phyloP scores from a whole-genome alignment of 179 eudicot genomes.

The Beta lomatogona region DNA sequence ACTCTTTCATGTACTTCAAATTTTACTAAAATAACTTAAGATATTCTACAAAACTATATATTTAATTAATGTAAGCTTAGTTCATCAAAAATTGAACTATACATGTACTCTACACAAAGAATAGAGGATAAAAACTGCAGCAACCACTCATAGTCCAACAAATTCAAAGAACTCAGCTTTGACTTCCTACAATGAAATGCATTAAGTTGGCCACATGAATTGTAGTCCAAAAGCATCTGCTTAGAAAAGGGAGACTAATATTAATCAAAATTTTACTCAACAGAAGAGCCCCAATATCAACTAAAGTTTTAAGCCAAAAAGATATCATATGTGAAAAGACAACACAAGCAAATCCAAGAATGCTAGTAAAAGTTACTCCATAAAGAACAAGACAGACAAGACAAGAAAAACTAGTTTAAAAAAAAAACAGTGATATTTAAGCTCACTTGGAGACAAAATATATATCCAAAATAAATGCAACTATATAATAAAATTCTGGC shows the following conservation, averaged over 20 bases:
- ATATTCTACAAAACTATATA: not conserved
- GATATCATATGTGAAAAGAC: slow-evolving; percentile 5
- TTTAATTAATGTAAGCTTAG: slow-evolving; percentile 8
- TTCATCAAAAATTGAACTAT: slow-evolving; percentile 1
- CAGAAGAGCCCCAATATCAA: slow-evolving; percentile 12
- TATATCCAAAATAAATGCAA: not conserved
- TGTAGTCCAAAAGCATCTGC: not conserved
- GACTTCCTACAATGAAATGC: slow-evolving; percentile 8
- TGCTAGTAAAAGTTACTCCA: slow-evolving; percentile 4
- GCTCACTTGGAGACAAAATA: slow-evolving; percentile 24
- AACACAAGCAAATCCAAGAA: slow-evolving; percentile 17
- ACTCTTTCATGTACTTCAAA: not conserved
- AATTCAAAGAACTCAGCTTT: not conserved
- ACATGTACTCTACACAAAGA: not conserved
- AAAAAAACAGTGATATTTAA: not conserved
- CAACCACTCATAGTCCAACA: not conserved
- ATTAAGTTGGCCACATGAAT: not conserved
- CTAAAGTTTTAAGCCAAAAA: not conserved
- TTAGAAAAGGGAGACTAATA: not conserved
- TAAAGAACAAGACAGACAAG: slow-evolving; percentile 18
- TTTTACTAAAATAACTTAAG: not conserved
- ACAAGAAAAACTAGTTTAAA: slow-evolving; percentile 13
- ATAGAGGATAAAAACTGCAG: not conserved
- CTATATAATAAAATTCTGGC: not conserved
- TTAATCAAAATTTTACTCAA: not conserved